Conservation (phyloP, 441 rosid species). For the Manihot esculenta region DNA sequence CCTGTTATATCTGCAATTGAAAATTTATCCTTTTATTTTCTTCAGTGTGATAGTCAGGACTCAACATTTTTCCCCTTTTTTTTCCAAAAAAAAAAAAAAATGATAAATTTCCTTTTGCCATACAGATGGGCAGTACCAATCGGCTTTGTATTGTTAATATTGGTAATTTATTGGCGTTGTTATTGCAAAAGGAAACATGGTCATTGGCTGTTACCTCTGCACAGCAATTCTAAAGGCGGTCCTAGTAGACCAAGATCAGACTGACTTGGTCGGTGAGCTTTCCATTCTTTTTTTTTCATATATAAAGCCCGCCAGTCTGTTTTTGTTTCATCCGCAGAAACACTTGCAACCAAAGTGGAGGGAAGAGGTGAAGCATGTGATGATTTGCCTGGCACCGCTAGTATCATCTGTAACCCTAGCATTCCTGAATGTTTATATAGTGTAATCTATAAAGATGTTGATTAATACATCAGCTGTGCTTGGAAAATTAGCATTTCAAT, state of each 20-base stretch:
- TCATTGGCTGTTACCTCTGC: slow-evolving; percentile 71
- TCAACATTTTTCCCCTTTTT: no score
- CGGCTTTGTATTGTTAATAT: slow-evolving; percentile 44
- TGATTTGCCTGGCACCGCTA: slow-evolving; percentile 9
- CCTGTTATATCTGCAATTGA: not conserved
- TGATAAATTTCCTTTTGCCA: slow-evolving; percentile 7
- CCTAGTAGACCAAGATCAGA: slow-evolving; percentile 77
- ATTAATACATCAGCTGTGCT: not conserved
- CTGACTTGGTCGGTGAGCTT: slow-evolving; percentile 53
- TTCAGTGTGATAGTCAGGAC: not conserved
- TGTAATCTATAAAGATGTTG: slow-evolving; percentile 14
- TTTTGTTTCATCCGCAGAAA: not conserved
- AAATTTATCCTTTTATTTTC: not conserved
- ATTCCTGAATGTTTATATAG: slow-evolving; percentile 23
- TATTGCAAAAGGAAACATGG: slow-evolving; percentile 74
- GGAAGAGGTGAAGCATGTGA: slow-evolving; percentile 22
- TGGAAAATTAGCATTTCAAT: not conserved
- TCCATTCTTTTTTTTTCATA: slow-evolving; percentile 19
- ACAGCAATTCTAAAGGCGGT: slow-evolving; percentile 53
- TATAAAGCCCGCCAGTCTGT: slow-evolving; percentile 29
- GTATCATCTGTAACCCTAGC: slow-evolving; percentile 22
- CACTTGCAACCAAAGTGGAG: slow-evolving; percentile 8
- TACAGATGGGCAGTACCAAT: slow-evolving; percentile 95
- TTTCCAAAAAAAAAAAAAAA: no score
- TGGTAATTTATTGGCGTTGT: slow-evolving; percentile 80